These are phyloP conservation scores for Russula sp. DNA, from an alignment of 768 basidiomycete genomes.

Conservation along the genomic window DNA sequence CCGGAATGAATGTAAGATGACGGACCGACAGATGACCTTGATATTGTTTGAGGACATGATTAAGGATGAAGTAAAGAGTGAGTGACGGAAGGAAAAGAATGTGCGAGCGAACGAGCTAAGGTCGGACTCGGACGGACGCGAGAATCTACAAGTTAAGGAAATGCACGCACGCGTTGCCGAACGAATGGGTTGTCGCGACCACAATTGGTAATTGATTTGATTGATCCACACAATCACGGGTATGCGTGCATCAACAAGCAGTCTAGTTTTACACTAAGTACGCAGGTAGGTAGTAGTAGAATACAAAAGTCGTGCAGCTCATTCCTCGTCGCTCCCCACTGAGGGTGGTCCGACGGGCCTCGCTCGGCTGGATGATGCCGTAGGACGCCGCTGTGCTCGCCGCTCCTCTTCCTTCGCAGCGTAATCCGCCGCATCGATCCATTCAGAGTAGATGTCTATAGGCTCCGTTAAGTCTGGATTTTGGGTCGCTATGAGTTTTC, in stretches of 20 bases:
- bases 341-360: conserved; percentile 31
- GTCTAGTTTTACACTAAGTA: conserved; percentile 8
- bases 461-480: conserved; percentile 74
- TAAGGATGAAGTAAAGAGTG: not conserved
- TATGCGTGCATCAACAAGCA: not conserved
- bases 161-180: conserved; percentile 11
- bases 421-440: conserved; percentile 86
- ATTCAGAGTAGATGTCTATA: conserved; percentile 86
- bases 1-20: conserved; percentile 22
- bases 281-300: not conserved
- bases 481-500: conserved; percentile 11
- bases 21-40: conserved; percentile 98
- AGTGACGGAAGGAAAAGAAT: not conserved
- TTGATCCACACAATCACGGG: not conserved
- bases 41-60: conserved; percentile 75
- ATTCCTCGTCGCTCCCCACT: conserved; percentile 48
- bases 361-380: conserved; percentile 47
- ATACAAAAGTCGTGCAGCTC: conserved; percentile 20
- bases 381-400: conserved; percentile 42
- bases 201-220: conserved; percentile 16
- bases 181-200: conserved; percentile 9
- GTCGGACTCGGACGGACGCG: not conserved
- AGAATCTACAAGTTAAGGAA: conserved; percentile 1
- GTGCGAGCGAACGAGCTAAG: conserved; percentile 4
- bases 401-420: conserved; percentile 58